Base-by-base conservation (phyloP, 1,139 yeast species). In the Candida labiduridarum region DNA sequence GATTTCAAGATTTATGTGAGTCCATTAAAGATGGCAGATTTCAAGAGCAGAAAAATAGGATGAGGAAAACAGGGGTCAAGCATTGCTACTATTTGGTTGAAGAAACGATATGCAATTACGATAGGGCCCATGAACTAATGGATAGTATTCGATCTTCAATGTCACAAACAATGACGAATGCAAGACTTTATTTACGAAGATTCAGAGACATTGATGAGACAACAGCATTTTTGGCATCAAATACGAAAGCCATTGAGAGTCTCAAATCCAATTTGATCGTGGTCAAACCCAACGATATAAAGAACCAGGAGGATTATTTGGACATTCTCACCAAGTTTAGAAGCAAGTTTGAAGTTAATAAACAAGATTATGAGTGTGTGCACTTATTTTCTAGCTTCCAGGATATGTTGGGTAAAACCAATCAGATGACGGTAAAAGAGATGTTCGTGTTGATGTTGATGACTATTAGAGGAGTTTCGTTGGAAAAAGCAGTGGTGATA, bases 1-100 rank as follows among this genome's bases (percentile, higher is more conserved):
- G 97, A 51, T 68, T 91, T 42, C 96, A 89, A 63, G 99, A 95
- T 72, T 78, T 95, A 60, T 87, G 88, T 0, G 64, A 77, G 44
- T 89, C 97, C 48, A 91, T 95, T 43, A 79, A 80, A 54, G 99
- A 94, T 67, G 97, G 97, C 3, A 73, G 99, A 48, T 92, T 83
- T 58, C 73, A 77, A 53, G 99, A 94, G 64, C 99, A 94, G 63
- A 92, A 94, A 63, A 72, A 78, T 25, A 78, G 99, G 49, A 71
- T 94, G 52, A 79, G 77, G 47, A 80, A 84, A 62, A 80, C 95
- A 0, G 89, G 88, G 0, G 72, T 92, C 64, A 73, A 74, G 31
- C 79, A 87, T 57, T 80, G 85, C 42, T 86, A 84, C 57, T 95
- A 94, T 59, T 65, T 95, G 2, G 82, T 95, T n/a, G 99, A 95